These are phyloP conservation scores for Monilinia fructicola DNA, from an alignment of 2,329 filamentous ascomycete genomes.

Conservation along the genomic window DNA sequence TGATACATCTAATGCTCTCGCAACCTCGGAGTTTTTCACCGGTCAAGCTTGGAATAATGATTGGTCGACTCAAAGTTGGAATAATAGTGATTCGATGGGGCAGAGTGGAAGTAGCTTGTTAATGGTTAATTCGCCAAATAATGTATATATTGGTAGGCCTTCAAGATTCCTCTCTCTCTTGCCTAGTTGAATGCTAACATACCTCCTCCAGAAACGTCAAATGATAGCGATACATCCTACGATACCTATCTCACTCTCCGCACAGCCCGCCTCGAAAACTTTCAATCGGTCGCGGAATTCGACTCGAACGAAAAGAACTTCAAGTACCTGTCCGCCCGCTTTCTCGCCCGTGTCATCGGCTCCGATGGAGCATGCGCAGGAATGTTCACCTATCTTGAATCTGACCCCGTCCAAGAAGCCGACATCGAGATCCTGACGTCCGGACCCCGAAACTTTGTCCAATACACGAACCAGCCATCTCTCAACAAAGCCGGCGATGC, in stretches of 20 bases:
- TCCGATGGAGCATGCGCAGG: slow-evolving; percentile 39
- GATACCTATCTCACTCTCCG: slow-evolving; percentile 39
- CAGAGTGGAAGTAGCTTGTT: slow-evolving; percentile 30
- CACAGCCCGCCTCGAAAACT: slow-evolving; percentile 33
- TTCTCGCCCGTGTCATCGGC: slow-evolving; percentile 36
- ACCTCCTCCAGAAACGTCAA: slow-evolving; percentile 28
- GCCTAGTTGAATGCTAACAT: not conserved
- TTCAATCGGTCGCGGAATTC: slow-evolving; percentile 39
- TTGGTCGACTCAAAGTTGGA: slow-evolving; percentile 38
- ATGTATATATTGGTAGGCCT: slow-evolving; percentile 38
- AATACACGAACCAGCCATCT: slow-evolving; percentile 40
- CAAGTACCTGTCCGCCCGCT: slow-evolving; percentile 36
- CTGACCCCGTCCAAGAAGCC: slow-evolving; percentile 35
- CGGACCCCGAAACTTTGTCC: slow-evolving; percentile 34
- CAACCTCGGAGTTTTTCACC: slow-evolving; percentile 34
- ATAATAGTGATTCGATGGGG: slow-evolving; percentile 33
- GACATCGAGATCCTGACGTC: slow-evolving; percentile 40
- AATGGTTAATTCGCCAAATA: slow-evolving; percentile 37
- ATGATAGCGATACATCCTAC: slow-evolving; percentile 29
- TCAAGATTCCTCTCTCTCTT: not conserved
- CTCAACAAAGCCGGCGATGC: slow-evolving; percentile 31
- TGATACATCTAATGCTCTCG: slow-evolving; percentile 28
- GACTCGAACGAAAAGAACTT: slow-evolving; percentile 36
- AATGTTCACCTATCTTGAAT: slow-evolving; percentile 38
- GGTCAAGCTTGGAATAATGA: slow-evolving; percentile 33